phyloP scores from a whole-genome alignment of 1,284 basidiomycete genomes.

The Microbotryum saponariae region DNA sequence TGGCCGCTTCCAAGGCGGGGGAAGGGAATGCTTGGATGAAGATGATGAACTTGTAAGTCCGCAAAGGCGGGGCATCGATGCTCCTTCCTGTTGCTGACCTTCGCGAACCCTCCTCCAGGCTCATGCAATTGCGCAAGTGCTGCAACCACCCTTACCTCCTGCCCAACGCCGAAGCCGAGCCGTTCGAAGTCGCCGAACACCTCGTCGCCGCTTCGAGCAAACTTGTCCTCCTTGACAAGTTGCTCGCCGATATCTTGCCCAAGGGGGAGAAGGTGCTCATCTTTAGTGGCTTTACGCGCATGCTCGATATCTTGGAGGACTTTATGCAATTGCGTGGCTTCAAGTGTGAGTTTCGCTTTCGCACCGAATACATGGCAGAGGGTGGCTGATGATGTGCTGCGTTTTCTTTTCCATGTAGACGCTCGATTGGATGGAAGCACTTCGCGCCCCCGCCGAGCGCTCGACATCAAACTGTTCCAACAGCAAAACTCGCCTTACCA shows the following conservation, averaged over 20 bases:
- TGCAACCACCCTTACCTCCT: constrained; percentile 50
- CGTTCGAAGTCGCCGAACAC: constrained; percentile 53
- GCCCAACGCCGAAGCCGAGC: constrained; percentile 49
- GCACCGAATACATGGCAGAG: background rate
- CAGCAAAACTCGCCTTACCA: constrained; percentile 46
- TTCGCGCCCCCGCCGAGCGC: constrained; percentile 48
- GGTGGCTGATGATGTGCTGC: background rate
- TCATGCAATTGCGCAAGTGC: constrained; percentile 52
- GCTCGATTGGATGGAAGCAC: constrained; percentile 32
- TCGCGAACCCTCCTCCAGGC: constrained; percentile 1
- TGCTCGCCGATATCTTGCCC: constrained; percentile 29
- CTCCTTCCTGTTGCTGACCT: background rate
- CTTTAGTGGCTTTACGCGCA: constrained; percentile 49
- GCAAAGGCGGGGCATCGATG: background rate
- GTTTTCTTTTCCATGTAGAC: background rate
- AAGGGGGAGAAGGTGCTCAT: constrained; percentile 33
- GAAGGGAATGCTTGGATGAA: constrained; percentile 44
- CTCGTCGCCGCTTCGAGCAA: constrained; percentile 51
- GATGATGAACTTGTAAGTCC: constrained; percentile 49
- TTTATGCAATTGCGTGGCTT: constrained; percentile 23
- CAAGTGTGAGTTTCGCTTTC: constrained; percentile 9
- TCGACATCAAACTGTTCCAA: constrained; percentile 58
- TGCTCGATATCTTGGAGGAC: constrained; percentile 35
- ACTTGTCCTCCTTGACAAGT: constrained; percentile 34
- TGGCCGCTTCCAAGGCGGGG: constrained; percentile 13